Conservation (phyloP, 2,329 filamentous ascomycete genomes). For the Pseudocercospora musae region DNA sequence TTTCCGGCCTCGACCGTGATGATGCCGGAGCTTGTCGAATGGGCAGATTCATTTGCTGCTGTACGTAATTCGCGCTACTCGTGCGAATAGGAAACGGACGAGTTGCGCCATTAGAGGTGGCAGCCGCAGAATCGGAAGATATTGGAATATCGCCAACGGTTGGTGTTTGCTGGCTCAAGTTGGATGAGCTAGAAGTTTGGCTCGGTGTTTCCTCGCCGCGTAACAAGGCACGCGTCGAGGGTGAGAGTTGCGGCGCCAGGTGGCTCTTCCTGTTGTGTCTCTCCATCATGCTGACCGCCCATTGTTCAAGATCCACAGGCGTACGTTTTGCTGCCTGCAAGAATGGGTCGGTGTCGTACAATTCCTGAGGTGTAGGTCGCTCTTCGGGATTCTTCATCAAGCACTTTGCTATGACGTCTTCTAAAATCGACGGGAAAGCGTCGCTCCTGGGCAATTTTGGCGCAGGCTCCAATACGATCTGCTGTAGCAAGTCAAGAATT, state of each 20-base stretch:
- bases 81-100: constrained; percentile 44
- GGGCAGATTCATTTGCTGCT: constrained; percentile 41
- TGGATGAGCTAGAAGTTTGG: constrained; percentile 16
- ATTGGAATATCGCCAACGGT: constrained; percentile 33
- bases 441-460: constrained; percentile 94
- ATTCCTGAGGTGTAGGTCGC: constrained; percentile 85
- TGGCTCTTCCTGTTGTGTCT: constrained; percentile 94
- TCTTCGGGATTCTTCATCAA: constrained; percentile 84
- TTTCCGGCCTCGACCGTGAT: constrained; percentile 27
- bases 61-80: constrained; percentile 38
- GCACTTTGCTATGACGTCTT: constrained; percentile 97
- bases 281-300: constrained; percentile 93
- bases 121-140: constrained; percentile 15
- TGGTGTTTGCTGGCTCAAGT: constrained; percentile 26
- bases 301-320: constrained; percentile 87
- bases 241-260: constrained; percentile 74
- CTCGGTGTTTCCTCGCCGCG: constrained; percentile 43
- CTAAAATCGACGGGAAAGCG: constrained; percentile 89
- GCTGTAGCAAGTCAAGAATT: constrained; percentile 91
- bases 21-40: constrained; percentile 41
- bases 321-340: constrained; percentile 95
- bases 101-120: constrained; percentile 23
- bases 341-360: constrained; percentile 91
- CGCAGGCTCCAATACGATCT: constrained; percentile 94
- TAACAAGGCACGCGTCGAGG: constrained; percentile 72